Conservation (phyloP, 1,284 basidiomycete genomes). For the Sutorius eximius region DNA sequence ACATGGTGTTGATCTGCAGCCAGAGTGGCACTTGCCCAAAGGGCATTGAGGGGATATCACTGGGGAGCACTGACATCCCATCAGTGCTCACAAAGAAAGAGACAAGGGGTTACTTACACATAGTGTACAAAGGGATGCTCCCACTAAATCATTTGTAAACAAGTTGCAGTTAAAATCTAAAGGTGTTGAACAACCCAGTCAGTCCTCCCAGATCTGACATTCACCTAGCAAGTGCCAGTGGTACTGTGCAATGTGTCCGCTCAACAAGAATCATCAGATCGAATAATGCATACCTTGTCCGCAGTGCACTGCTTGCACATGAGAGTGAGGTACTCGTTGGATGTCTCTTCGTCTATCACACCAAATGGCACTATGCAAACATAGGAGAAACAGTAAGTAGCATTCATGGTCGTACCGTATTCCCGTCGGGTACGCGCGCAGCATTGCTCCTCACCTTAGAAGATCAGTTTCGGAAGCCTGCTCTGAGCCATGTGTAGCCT, state of each 20-base stretch:
- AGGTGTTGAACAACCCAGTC: neutral
- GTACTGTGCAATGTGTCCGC: slow-evolving; percentile 51
- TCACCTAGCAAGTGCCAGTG: slow-evolving; percentile 86
- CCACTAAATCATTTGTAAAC: slow-evolving; percentile 84
- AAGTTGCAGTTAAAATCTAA: slow-evolving; percentile 88
- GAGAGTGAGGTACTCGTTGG: slow-evolving; percentile 76
- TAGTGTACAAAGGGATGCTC: slow-evolving; percentile 78
- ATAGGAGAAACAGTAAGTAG: neutral
- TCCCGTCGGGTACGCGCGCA: no score
- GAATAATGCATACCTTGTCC: slow-evolving; percentile 66
- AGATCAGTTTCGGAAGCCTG: slow-evolving; percentile 9
- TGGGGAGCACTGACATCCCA: slow-evolving; percentile 65
- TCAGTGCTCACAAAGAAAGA: neutral
- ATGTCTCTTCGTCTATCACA: slow-evolving; percentile 78
- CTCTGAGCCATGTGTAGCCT: slow-evolving; percentile 10
- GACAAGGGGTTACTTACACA: slow-evolving; percentile 42
- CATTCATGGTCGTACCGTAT: neutral
- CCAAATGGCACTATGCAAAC: slow-evolving; percentile 9
- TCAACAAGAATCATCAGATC: neutral
- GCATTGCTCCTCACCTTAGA: slow-evolving; percentile 9
- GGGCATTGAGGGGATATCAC: slow-evolving; percentile 88
- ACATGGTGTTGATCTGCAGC: slow-evolving; percentile 90
- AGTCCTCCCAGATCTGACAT: slow-evolving; percentile 6
- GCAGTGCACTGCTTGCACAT: slow-evolving; percentile 81
- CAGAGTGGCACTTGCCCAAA: slow-evolving; percentile 85